A percentile compares a stretch with the other conserved stretches of the same genome.
phyloP scores from a whole-genome alignment of 148 eudicot species.

The Cornus suecica region DNA sequence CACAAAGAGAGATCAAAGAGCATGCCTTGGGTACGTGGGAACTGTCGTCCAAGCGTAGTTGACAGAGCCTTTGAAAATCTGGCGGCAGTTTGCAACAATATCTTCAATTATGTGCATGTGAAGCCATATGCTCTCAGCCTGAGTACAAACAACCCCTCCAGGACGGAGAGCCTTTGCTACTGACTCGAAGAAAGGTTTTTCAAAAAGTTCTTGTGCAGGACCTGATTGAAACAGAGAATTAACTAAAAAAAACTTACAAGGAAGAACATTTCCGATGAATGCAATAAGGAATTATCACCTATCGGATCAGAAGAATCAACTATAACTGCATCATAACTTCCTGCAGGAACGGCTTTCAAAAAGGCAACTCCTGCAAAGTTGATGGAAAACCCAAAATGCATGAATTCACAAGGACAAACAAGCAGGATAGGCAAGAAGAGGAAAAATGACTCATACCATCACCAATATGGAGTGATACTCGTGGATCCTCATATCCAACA shows the following conservation, averaged over 20 bases:
- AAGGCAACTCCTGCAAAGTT: constrained; percentile 79
- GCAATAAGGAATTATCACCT: constrained; percentile 33
- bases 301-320: constrained; percentile 98
- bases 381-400: neutral
- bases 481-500: constrained; percentile 75
- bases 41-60: constrained; percentile 99
- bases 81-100: constrained; percentile 81
- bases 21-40: constrained; percentile 92
- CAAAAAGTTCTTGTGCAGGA: constrained; percentile 92
- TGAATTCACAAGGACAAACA: neutral
- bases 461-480: constrained; percentile 71
- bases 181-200: constrained; percentile 85
- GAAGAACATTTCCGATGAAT: neutral
- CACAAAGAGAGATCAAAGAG: neutral
- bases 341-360: constrained; percentile 71
- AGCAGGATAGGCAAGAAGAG: neutral
- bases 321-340: constrained; percentile 91
- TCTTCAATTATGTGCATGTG: constrained; percentile 99
- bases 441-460: constrained; percentile 54
- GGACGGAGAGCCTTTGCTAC: constrained; percentile 95
- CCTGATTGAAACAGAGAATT: constrained; percentile 35
- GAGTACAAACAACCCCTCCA: constrained; percentile 94
- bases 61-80: constrained; percentile 88
- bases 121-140: constrained; percentile 99
- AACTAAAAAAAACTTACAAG: neutral